Evolutionary conservation across 2,329 filamentous ascomycete species (phyloP).

Genomic region (Mycogone perniciosa): DNA sequence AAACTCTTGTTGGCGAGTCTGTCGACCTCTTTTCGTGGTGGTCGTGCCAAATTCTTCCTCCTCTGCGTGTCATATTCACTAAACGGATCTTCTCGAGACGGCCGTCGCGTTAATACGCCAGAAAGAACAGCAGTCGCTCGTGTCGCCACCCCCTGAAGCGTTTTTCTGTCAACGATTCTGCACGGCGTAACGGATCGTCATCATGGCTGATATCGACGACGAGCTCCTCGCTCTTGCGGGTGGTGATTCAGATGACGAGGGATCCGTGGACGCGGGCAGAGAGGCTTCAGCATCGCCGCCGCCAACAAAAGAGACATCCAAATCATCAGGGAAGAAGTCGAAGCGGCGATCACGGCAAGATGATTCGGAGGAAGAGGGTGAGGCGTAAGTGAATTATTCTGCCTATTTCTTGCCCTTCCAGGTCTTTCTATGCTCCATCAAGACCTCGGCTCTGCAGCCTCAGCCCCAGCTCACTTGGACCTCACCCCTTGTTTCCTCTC

Average conservation of each 20-base stretch:
- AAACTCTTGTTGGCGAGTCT: neutral
- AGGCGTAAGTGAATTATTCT: constrained; percentile 32
- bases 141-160: neutral
- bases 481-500: neutral
- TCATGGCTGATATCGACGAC: constrained; percentile 85
- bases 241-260: constrained; percentile 61
- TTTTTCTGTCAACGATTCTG: neutral
- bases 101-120: neutral
- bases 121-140: neutral
- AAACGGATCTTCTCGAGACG: neutral
- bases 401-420: constrained; percentile 3
- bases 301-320: constrained; percentile 24
- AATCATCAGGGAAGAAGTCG: constrained; percentile 37
- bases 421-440: neutral
- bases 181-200: constrained; percentile 17
- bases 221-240: constrained; percentile 91
- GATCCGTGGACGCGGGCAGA: constrained; percentile 46
- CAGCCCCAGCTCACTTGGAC: constrained; percentile 1
- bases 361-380: constrained; percentile 58
- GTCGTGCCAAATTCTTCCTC: neutral
- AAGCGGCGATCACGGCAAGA: constrained; percentile 38
- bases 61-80: neutral
- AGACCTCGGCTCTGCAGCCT: constrained; percentile 1
- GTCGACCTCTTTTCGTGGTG: neutral
- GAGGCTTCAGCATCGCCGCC: constrained; percentile 49